These are phyloP conservation scores for Syncephalastrum monosporum DNA, from an alignment of 371 early-diverging fungal species.

Conservation along the genomic window DNA sequence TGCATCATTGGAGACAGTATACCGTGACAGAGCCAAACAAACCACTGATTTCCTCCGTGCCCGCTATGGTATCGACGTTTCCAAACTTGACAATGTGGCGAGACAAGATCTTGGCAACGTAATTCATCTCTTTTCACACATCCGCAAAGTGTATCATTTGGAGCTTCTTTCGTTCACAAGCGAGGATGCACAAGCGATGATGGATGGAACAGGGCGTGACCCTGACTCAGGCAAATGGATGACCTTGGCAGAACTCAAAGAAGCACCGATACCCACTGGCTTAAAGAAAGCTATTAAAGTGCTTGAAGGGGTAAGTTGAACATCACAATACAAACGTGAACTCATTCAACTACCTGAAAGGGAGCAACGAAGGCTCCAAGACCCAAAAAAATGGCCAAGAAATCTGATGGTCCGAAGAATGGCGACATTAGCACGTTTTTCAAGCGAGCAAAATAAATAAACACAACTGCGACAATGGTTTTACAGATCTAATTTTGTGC, in stretches of 20 bases:
- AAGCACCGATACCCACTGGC: conserved; percentile 66
- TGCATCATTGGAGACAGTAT: conserved; percentile 26
- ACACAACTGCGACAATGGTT: no score
- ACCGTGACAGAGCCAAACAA: conserved; percentile 34
- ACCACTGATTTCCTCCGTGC: conserved; percentile 29
- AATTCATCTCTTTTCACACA: conserved; percentile 73
- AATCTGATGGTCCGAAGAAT: neutral
- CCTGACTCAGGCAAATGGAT: conserved; percentile 48
- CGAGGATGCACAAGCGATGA: neutral
- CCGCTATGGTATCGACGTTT: conserved; percentile 27
- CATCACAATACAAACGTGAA: conserved; percentile 9
- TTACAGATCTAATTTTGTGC: no score
- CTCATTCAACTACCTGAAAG: neutral
- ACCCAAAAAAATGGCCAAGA: neutral
- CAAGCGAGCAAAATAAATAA: neutral
- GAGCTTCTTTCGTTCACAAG: conserved; percentile 17
- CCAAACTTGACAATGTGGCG: conserved; percentile 9
- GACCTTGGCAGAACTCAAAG: conserved; percentile 45
- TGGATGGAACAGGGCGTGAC: conserved; percentile 5
- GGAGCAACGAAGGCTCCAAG: conserved; percentile 2
- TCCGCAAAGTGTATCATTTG: conserved; percentile 60
- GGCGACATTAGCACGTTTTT: conserved; percentile 6
- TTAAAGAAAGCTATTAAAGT: conserved; percentile 64
- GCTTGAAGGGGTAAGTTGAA: conserved; percentile 36
- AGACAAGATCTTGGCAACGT: conserved; percentile 56